Conservation (phyloP, 148 eudicot genomes). For the Chenopodium suecicum region DNA sequence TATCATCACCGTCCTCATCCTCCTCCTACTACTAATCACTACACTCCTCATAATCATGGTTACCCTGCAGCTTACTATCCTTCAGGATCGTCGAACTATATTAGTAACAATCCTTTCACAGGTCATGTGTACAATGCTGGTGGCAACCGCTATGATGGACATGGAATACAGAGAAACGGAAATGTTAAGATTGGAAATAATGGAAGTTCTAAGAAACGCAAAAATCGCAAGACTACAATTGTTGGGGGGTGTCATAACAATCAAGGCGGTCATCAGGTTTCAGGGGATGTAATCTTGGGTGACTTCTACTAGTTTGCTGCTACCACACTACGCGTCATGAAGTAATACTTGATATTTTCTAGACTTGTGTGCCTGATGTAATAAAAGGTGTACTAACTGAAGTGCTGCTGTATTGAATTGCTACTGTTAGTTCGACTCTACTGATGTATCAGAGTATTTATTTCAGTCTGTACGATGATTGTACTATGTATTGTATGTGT, state of each 20-base stretch:
- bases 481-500: neutral
- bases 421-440: neutral
- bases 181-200: slow-evolving; percentile 4
- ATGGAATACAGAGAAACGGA: slow-evolving; percentile 2
- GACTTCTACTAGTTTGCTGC: neutral
- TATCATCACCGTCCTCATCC: neutral
- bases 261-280: slow-evolving; percentile 8
- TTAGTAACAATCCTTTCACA: neutral
- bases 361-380: neutral
- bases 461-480: neutral
- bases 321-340: no score
- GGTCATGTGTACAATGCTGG: neutral
- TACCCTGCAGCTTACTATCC: neutral
- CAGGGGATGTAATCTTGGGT: slow-evolving; percentile 12
- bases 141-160: neutral
- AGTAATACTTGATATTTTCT: no score
- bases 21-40: neutral
- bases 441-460: neutral
- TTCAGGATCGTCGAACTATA: neutral
- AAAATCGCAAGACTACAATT: neutral
- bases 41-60: neutral
- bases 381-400: neutral
- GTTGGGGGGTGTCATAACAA: slow-evolving; percentile 11
- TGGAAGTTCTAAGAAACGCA: neutral
- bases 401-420: neutral